Base-by-base conservation (phyloP, 306 rosid genomes). In the Acacia melanoxylon region DNA sequence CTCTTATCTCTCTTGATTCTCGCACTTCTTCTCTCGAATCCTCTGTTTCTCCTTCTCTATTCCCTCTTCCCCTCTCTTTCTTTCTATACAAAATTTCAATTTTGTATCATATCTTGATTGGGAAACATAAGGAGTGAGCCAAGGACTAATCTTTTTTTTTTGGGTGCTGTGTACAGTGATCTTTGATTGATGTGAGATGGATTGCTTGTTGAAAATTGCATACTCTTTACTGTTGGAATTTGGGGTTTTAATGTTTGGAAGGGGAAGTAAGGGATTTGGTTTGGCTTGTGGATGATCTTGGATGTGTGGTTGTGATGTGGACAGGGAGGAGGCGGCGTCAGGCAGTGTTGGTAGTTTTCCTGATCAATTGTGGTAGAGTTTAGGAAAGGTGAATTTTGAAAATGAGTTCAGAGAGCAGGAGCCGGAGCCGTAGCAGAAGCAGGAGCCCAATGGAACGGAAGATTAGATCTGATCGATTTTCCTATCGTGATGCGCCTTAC, bases 231-330 rank as follows among this genome's bases (percentile, higher is more conserved):
- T 88, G 88, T 86, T 85, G 89, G 89, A 88, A 83, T 84, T 84
- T 80, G 95, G 88, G 86, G 90, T 85, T 91, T 90, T 89, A 81
- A 79, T 83, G 87, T 87, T 86, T 87, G 91, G 88, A 90, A 90
- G 85, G 92, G 92, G 89, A 87, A 88, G 94, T 86, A 76, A 90
- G 91, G 89, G 91, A 86, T 90, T 85, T 92, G 93, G 88, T 86
- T 89, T 88, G 93, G 56, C 78, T 81, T 91, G 82, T 92, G 94
- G 97, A 90, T 87, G 97, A 95, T 86, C 44, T 86, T 93, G 92
- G 98, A 90, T 89, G 81, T 90, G 90, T 91, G 95, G 97, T 91
- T 95, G 93, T 93, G 83, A 90, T 96, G 90, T 96, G 99, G 98
- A 92, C 99, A 93, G 99, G 99, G 88, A 89, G 97, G 89, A 90